A percentile compares a stretch with the other conserved stretches of the same genome.
These are phyloP conservation scores for Magnaporthales sp. DNA, from an alignment of 2,329 filamentous ascomycete species.

Conservation along the genomic window DNA sequence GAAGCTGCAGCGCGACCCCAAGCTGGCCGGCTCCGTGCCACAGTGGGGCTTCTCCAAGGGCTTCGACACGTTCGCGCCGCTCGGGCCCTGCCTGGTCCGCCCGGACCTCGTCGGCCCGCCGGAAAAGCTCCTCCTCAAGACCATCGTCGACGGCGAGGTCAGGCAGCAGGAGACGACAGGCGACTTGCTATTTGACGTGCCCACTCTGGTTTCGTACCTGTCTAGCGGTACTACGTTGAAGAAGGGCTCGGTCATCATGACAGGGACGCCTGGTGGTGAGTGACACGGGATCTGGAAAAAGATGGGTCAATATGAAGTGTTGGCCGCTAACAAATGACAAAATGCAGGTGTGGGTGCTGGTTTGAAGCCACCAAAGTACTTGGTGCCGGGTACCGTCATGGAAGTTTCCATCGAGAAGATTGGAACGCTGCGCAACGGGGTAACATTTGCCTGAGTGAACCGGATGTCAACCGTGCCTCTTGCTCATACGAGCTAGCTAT, in stretches of 20 bases:
- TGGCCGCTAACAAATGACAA: background rate
- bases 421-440: slow-evolving; percentile 30
- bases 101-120: slow-evolving; percentile 33
- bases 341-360: slow-evolving; percentile 30
- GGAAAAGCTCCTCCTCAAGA: slow-evolving; percentile 30
- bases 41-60: slow-evolving; percentile 50
- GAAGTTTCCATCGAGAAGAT: slow-evolving; percentile 29
- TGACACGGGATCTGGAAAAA: background rate
- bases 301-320: background rate
- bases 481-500: background rate
- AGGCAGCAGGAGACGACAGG: slow-evolving; percentile 30
- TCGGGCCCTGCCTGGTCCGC: slow-evolving; percentile 40
- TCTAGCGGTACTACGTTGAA: slow-evolving; percentile 32
- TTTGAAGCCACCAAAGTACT: slow-evolving; percentile 27
- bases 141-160: slow-evolving; percentile 35
- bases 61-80: slow-evolving; percentile 45
- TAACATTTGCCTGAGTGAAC: slow-evolving; percentile 15
- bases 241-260: slow-evolving; percentile 35
- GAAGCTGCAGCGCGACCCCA: slow-evolving; percentile 36
- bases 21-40: slow-evolving; percentile 38
- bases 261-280: slow-evolving; percentile 33
- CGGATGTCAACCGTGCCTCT: background rate
- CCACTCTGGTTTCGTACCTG: slow-evolving; percentile 25
- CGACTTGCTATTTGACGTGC: slow-evolving; percentile 36
- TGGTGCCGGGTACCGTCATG: slow-evolving; percentile 29